Conservation (phyloP, 1,284 basidiomycete genomes). For the Porogramme epimiltina region DNA sequence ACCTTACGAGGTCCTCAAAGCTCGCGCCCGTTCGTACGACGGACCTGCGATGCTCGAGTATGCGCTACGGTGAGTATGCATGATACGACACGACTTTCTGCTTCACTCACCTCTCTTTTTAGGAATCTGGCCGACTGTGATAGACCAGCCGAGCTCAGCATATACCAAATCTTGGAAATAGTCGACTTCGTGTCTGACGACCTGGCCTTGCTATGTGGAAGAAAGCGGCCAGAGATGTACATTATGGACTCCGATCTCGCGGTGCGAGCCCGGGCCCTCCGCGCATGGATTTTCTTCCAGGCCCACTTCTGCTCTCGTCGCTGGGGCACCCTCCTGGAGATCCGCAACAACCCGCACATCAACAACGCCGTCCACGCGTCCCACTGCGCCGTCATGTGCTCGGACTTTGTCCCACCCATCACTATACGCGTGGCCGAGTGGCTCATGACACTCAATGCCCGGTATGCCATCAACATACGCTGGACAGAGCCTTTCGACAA, state of each 20-base stretch:
- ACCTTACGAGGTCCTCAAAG: neutral
- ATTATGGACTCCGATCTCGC: neutral
- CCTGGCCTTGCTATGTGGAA: no score
- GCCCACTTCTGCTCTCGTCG: neutral
- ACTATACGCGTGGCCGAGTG: slow-evolving; percentile 1
- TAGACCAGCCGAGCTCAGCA: neutral
- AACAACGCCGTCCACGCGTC: neutral
- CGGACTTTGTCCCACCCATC: neutral
- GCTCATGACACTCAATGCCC: neutral
- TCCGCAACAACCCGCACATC: neutral
- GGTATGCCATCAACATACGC: neutral
- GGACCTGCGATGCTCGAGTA: neutral
- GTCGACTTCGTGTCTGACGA: neutral
- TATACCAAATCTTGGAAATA: neutral
- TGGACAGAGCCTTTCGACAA: neutral
- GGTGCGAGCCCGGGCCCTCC: neutral
- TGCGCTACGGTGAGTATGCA: neutral
- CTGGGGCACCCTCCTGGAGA: neutral
- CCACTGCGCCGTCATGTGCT: neutral
- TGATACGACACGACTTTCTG: neutral
- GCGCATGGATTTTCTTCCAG: neutral
- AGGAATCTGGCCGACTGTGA: neutral
- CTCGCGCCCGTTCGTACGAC: neutral
- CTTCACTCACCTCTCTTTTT: neutral
- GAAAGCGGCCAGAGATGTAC: neutral